Evolutionary conservation across 805 yeast species (phyloP), one percentile per base, ranked within the genome.

Genomic region (Wickerhamomyces queroliae): DNA sequence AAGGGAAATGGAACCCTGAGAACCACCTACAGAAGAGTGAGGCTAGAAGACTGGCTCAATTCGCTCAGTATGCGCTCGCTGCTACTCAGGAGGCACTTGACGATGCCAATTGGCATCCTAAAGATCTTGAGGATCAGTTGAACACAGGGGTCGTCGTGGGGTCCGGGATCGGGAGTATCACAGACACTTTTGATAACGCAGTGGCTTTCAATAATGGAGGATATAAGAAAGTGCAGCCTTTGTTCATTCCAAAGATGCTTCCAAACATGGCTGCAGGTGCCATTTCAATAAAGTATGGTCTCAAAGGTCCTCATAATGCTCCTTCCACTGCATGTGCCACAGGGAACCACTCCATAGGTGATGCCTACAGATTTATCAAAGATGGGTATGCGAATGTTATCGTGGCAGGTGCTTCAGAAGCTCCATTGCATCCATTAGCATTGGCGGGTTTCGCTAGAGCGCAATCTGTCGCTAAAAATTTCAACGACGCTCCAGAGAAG

Each of bases 281-380:
- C 44, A 76, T 93, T 7, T 83, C 96, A 7, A 90, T 93, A 41
- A 72, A 76, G 46, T 76, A 79, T 50, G 83, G 84, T 2, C 64
- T 89, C 29, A 67, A 74, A 50, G 99, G 99, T 0, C 95, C 96
- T 2, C 76, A 85, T 32, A 96, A 90, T 55, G 68, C 95, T 0
- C 93, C 80, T 0, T 76, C 95, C 2, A 89, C 98, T 0, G 99
- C 99, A 1, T 93, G 99, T 66, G 95, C 99, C 4, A 89, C 99
- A 0, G 99, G 99, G 0, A 75, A 83, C 22, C 95, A 93, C 55
- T 75, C 96, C 0, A 81, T 93, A 35, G 98, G 98, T 4, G 99
- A 93, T 56, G 97, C 96, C 0, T 75, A 70, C 48, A 76, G 90
- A 52, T 81, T 90, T 51, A 86, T 93, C 42, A 65, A 71, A 43